Conservation (phyloP, 305 asterid genomes). For the Withania somnifera region DNA sequence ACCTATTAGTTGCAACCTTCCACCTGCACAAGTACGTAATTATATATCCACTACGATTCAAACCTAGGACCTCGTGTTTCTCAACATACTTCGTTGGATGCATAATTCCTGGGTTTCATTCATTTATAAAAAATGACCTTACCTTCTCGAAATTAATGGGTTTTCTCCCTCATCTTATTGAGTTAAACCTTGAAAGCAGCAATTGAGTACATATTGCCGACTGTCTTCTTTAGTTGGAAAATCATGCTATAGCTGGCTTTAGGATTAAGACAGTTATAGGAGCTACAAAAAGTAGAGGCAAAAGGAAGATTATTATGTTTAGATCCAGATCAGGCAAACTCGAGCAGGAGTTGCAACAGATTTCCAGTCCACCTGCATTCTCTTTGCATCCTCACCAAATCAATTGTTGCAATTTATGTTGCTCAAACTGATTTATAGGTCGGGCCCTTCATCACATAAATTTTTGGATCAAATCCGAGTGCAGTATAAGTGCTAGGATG, state of each 20-base stretch:
- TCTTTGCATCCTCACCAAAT: not conserved
- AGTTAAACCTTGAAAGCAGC: not conserved
- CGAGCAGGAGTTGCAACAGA: not conserved
- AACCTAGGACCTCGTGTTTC: not conserved
- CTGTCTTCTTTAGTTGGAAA: not conserved
- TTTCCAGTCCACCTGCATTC: not conserved
- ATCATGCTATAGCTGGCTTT: not conserved
- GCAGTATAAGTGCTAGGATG: not conserved
- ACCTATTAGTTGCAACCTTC: not conserved
- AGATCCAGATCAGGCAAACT: not conserved
- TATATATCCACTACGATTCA: not conserved
- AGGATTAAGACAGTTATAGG: not conserved
- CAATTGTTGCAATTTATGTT: not conserved
- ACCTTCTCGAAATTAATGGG: not conserved
- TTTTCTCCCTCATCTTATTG: not conserved
- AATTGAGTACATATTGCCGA: not conserved
- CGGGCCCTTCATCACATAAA: too few species aligned
- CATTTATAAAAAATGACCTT: not conserved
- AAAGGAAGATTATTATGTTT: not conserved
- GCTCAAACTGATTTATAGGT: not conserved
- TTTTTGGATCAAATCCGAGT: too few species aligned
- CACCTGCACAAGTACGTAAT: not conserved
- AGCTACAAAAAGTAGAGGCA: not conserved
- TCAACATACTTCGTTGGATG: not conserved
- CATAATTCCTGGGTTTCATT: not conserved